phyloP scores from a whole-genome alignment of 2,329 filamentous ascomycete species.

The Fusarium anguioides region DNA sequence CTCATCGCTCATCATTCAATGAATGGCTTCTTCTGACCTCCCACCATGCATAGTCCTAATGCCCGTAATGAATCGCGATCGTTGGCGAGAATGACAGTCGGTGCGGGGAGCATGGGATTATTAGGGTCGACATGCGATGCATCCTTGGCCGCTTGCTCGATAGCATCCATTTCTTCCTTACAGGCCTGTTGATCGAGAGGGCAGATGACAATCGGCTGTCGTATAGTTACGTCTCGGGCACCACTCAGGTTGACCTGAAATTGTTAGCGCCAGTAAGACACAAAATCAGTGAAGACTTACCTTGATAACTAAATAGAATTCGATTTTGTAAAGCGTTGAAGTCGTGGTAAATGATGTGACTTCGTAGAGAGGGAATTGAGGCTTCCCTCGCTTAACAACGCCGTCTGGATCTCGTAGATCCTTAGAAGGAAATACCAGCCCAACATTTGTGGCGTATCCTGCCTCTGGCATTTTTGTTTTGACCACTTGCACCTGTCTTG shows the following conservation, averaged over 20 bases:
- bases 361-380: conserved; percentile 88
- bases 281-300: conserved; percentile 58
- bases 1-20: conserved; percentile 62
- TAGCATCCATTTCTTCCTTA: conserved; percentile 98
- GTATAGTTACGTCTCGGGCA: conserved; percentile 86
- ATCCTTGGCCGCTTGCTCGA: conserved; percentile 94
- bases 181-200: conserved; percentile 94
- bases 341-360: conserved; percentile 93
- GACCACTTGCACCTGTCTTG: conserved; percentile 84
- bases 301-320: conserved; percentile 96
- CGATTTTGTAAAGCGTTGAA: conserved; percentile 95
- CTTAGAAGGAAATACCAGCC: conserved; percentile 89
- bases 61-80: conserved; percentile 74
- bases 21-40: conserved; percentile 72
- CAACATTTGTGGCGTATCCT: conserved; percentile 92
- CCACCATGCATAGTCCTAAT: conserved; percentile 72
- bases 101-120: conserved; percentile 90
- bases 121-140: conserved; percentile 88
- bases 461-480: conserved; percentile 88
- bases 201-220: conserved; percentile 95
- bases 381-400: conserved; percentile 84
- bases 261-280: conserved; percentile 37
- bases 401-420: conserved; percentile 89
- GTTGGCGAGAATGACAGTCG: conserved; percentile 80
- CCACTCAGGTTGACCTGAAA: conserved; percentile 85